A percentile compares a stretch with the other conserved stretches of the same genome.
Evolutionary conservation across 169 alveolate species (phyloP).

Genomic region (Amoebophrya sp.): DNA sequence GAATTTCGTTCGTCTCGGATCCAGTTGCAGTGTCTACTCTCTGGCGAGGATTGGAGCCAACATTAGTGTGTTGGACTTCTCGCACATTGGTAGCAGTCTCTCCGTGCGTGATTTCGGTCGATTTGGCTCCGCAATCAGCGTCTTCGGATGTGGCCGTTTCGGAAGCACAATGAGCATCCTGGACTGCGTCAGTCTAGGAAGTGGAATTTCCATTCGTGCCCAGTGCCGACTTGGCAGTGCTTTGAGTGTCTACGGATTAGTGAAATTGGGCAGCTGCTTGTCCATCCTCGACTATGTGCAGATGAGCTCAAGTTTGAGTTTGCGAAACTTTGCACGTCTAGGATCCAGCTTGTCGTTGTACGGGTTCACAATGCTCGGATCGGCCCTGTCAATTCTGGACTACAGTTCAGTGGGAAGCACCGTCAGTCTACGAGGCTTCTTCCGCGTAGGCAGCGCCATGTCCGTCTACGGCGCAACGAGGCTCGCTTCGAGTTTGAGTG

Average conservation of each 20-base stretch:
- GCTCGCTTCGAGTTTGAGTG: neutral
- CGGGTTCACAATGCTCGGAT: neutral
- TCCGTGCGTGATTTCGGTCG: constrained; percentile 7
- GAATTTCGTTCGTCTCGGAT: neutral
- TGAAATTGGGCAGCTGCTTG: neutral
- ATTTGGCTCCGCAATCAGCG: neutral
- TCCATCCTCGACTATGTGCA: constrained; percentile 10
- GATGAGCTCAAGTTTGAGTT: neutral
- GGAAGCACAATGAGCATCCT: neutral
- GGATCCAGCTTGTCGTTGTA: neutral
- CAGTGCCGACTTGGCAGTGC: neutral
- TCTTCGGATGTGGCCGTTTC: constrained; percentile 29
- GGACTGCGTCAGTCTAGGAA: constrained; percentile 7
- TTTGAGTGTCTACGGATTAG: neutral
- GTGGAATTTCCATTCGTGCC: constrained; percentile 7
- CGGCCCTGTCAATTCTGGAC: neutral
- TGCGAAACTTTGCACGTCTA: neutral
- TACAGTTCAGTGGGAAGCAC: neutral
- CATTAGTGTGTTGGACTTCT: constrained; percentile 24
- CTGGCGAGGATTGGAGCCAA: neutral
- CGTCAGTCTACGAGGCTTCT: neutral
- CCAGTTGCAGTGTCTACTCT: neutral
- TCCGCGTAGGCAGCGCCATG: neutral
- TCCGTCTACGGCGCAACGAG: neutral
- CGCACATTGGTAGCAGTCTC: neutral